Conservation (phyloP, 352 stramenopile species). For the Pythium dissotocum region DNA sequence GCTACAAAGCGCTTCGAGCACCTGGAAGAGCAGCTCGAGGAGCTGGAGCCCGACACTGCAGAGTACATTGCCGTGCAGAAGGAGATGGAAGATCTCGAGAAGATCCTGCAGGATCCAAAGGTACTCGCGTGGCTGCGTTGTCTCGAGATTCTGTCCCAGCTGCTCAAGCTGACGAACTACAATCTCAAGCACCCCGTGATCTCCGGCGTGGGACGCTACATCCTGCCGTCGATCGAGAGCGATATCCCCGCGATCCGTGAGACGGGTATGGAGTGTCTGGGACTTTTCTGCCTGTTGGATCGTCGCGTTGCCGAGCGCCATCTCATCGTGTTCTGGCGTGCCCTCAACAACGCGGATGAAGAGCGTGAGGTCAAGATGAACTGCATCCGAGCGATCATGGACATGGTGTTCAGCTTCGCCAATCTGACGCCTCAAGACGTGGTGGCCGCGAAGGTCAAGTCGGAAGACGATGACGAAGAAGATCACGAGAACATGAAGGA, state of each 20-base stretch:
- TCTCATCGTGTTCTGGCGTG: slow-evolving; percentile 77
- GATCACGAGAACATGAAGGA: slow-evolving; percentile 11
- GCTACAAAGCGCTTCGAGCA: slow-evolving; percentile 65
- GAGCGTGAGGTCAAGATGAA: slow-evolving; percentile 76
- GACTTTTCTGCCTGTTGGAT: slow-evolving; percentile 70
- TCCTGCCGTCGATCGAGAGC: slow-evolving; percentile 75
- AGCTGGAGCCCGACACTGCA: slow-evolving; percentile 52
- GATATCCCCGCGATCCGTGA: slow-evolving; percentile 73
- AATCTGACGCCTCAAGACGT: slow-evolving; percentile 59
- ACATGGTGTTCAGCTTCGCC: slow-evolving; percentile 67
- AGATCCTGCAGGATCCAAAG: slow-evolving; percentile 64
- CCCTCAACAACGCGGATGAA: slow-evolving; percentile 77
- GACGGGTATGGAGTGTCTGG: slow-evolving; percentile 72
- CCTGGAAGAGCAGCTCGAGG: slow-evolving; percentile 60
- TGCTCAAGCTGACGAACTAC: slow-evolving; percentile 71
- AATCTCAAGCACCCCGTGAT: slow-evolving; percentile 68
- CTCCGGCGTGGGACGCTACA: slow-evolving; percentile 68
- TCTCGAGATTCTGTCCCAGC: slow-evolving; percentile 70
- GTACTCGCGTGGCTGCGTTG: slow-evolving; percentile 73
- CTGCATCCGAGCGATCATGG: slow-evolving; percentile 71
- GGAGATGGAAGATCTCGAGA: slow-evolving; percentile 71
- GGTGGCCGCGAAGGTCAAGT: slow-evolving; percentile 20
- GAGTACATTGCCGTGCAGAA: slow-evolving; percentile 61
- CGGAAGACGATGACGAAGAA: background rate
- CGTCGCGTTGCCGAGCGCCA: slow-evolving; percentile 67